These are phyloP conservation scores for Blastomyces gilchristii DNA, from an alignment of 2,329 filamentous ascomycete genomes.

Conservation along the genomic window DNA sequence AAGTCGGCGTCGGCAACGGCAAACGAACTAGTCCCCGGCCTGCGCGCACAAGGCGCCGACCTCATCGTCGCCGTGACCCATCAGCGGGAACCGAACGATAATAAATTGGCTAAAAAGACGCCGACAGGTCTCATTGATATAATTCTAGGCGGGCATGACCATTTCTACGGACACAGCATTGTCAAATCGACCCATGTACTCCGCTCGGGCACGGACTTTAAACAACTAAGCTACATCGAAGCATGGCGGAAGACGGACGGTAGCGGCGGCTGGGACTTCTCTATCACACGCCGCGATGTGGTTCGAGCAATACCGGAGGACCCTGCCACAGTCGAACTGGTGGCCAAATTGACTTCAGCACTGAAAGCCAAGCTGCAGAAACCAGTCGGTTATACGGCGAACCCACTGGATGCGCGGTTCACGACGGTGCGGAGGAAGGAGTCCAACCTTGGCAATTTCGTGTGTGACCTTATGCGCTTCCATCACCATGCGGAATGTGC, in stretches of 20 bases:
- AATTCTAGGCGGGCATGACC: conserved; percentile 80
- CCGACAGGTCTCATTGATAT: conserved; percentile 67
- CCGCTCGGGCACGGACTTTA: conserved; percentile 85
- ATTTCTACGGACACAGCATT: conserved; percentile 70
- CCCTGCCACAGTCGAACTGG: conserved; percentile 48
- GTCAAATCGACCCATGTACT: conserved; percentile 74
- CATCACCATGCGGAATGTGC: conserved; percentile 73
- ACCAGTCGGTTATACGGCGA: conserved; percentile 71
- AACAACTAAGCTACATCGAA: conserved; percentile 82
- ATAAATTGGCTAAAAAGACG: conserved; percentile 66
- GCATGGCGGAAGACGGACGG: conserved; percentile 48
- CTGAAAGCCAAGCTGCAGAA: conserved; percentile 70
- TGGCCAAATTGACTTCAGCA: conserved; percentile 59
- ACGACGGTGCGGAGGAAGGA: conserved; percentile 66
- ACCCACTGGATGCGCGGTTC: conserved; percentile 76
- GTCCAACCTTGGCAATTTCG: conserved; percentile 81
- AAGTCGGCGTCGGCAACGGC: conserved; percentile 67
- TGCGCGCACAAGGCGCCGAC: conserved; percentile 69
- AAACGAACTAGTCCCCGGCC: conserved; percentile 59
- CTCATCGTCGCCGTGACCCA: conserved; percentile 76
- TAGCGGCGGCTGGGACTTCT: conserved; percentile 61
- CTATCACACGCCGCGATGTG: conserved; percentile 65
- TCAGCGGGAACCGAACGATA: conserved; percentile 79
- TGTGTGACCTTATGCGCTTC: conserved; percentile 80
- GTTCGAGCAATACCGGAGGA: conserved; percentile 59